phyloP scores from a whole-genome alignment of 1,139 yeast genomes.

The Suhomyces coccinellae region DNA sequence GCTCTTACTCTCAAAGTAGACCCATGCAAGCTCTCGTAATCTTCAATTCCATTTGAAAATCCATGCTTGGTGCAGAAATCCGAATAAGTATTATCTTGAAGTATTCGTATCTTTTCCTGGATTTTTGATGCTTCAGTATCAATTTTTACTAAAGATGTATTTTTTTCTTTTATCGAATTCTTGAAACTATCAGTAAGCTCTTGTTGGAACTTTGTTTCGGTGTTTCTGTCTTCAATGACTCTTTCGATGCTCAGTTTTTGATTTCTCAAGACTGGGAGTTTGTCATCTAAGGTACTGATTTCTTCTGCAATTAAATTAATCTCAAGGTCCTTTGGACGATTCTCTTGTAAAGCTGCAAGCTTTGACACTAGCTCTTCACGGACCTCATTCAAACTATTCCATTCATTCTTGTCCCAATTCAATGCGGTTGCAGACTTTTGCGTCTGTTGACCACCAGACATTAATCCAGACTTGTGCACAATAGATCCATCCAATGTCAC shows the following conservation, averaged over 20 bases:
- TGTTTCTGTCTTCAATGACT: slow-evolving; percentile 50
- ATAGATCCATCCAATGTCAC: slow-evolving; percentile 85
- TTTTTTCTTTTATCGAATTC: slow-evolving; percentile 19
- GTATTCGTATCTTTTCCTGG: slow-evolving; percentile 27
- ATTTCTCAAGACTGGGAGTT: slow-evolving; percentile 52
- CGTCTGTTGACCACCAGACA: slow-evolving; percentile 81
- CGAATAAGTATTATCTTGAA: slow-evolving; percentile 50
- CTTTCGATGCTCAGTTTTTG: slow-evolving; percentile 53
- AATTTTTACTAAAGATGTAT: slow-evolving; percentile 29
- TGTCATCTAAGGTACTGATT: slow-evolving; percentile 54
- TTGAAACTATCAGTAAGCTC: slow-evolving; percentile 22
- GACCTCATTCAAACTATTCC: slow-evolving; percentile 52
- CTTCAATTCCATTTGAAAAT: slow-evolving; percentile 54
- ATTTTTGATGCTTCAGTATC: slow-evolving; percentile 29
- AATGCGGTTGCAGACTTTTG: slow-evolving; percentile 33
- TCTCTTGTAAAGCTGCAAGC: slow-evolving; percentile 49
- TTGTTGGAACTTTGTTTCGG: slow-evolving; percentile 56
- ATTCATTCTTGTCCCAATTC: slow-evolving; percentile 78
- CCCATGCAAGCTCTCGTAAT: slow-evolving; percentile 71
- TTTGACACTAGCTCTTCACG: slow-evolving; percentile 64
- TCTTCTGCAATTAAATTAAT: slow-evolving; percentile 61
- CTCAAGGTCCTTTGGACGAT: slow-evolving; percentile 54
- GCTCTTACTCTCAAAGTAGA: slow-evolving; percentile 57
- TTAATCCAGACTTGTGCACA: slow-evolving; percentile 80
- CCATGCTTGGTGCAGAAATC: slow-evolving; percentile 57